Evolutionary conservation across 139 green algal species (phyloP).

Genomic region (Micromonas commoda): DNA sequence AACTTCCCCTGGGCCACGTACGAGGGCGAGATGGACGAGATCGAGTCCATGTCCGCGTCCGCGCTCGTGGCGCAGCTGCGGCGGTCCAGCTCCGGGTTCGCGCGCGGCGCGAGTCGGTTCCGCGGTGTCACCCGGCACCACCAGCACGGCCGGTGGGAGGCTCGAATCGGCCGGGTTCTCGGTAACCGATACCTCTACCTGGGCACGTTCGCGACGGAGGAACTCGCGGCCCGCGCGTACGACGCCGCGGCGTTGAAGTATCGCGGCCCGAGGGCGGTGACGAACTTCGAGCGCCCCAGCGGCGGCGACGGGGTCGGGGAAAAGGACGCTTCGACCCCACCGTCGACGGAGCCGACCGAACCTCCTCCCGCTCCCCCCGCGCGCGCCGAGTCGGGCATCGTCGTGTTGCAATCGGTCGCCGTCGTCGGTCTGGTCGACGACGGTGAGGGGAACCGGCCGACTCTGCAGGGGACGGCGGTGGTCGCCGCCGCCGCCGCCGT

Average conservation of each 20-base stretch:
- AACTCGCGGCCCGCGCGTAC: constrained; percentile 42
- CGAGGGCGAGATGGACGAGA: constrained; percentile 39
- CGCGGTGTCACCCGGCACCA: constrained; percentile 65
- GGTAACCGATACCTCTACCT: constrained; percentile 49
- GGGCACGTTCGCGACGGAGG: constrained; percentile 43
- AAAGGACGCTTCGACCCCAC: background rate
- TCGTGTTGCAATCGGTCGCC: too few species aligned
- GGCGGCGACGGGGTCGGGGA: background rate
- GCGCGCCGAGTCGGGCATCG: too few species aligned
- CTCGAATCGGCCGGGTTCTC: constrained; percentile 64
- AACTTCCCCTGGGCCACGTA: constrained; percentile 58
- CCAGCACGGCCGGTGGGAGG: constrained; percentile 61
- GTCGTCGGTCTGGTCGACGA: too few species aligned
- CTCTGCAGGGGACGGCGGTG: too few species aligned
- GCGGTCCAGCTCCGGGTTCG: constrained; percentile 45
- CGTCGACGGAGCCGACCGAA: background rate
- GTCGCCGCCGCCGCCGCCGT: too few species aligned
- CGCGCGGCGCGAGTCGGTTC: constrained; percentile 40
- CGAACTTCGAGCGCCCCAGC: constrained; percentile 49
- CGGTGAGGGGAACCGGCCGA: too few species aligned
- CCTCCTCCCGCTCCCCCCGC: background rate
- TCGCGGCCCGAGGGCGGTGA: constrained; percentile 52
- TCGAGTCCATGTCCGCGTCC: constrained; percentile 25
- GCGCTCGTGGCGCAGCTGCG: constrained; percentile 61
- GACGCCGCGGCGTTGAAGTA: constrained; percentile 45